A percentile compares a stretch with the other conserved stretches of the same genome.
Evolutionary conservation across 2,329 filamentous ascomycete genomes (phyloP).

Genomic region (Xylaria sp.): DNA sequence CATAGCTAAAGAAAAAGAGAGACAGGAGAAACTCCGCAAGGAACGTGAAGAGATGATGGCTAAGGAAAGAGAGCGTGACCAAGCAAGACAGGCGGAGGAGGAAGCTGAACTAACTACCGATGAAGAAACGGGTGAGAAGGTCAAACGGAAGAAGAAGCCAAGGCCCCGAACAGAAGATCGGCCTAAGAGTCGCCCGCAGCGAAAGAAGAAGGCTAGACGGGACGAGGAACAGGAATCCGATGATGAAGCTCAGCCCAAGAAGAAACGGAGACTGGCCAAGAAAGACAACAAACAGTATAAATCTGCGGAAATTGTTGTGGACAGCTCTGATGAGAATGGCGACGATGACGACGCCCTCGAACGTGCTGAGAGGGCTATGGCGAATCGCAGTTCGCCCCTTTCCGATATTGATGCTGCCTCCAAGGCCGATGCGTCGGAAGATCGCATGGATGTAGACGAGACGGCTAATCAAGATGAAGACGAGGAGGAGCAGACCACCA

Average conservation of each 20-base stretch:
- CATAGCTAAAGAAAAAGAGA: slow-evolving; percentile 75
- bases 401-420: slow-evolving; percentile 49
- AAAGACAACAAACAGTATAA: slow-evolving; percentile 77
- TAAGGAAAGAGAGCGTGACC: slow-evolving; percentile 76
- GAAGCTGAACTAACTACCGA: slow-evolving; percentile 87
- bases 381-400: slow-evolving; percentile 44
- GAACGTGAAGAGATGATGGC: slow-evolving; percentile 85
- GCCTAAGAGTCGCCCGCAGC: slow-evolving; percentile 49
- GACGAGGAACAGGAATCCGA: slow-evolving; percentile 60
- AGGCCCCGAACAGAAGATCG: slow-evolving; percentile 55
- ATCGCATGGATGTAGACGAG: slow-evolving; percentile 65
- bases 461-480: slow-evolving; percentile 56
- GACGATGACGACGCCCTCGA: slow-evolving; percentile 57
- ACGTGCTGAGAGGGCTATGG: slow-evolving; percentile 56
- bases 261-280: slow-evolving; percentile 66
- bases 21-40: slow-evolving; percentile 83
- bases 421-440: slow-evolving; percentile 47
- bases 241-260: slow-evolving; percentile 66
- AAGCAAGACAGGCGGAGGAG: slow-evolving; percentile 72
- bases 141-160: slow-evolving; percentile 78
- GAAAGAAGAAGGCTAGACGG: slow-evolving; percentile 71
- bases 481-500: slow-evolving; percentile 61
- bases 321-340: slow-evolving; percentile 67
- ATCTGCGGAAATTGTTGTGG: slow-evolving; percentile 83
- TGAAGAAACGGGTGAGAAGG: slow-evolving; percentile 81